Base-by-base conservation (phyloP, 2,329 filamentous ascomycete species). In the Hymenoscyphus albidus region DNA sequence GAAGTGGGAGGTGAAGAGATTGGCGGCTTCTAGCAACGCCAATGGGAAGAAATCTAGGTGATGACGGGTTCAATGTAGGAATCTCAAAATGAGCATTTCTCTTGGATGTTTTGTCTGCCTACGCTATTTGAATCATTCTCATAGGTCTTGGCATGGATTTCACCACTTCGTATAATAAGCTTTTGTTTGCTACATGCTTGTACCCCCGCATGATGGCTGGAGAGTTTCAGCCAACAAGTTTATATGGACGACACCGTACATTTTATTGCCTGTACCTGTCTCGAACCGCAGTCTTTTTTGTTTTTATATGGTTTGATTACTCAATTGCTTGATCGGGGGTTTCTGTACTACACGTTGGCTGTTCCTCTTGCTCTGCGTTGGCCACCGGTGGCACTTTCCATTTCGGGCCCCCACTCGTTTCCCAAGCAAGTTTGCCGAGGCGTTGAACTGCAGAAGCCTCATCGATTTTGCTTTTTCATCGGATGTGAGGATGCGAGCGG, bases 1-100 rank as follows among this genome's bases (percentile, higher is more conserved):
- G 78, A 89, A 91, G 75, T 98, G 93, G 92, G 88, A 94, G 70
- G 72, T 72, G 48, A 77, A 76, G 32, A 74, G 71, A 16, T 66
- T 70, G 62, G 72, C 74, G 64, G 72, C 74, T 64, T 72, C 71
- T 38, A 79, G 75, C 68, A 78, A 61, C 14, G 42, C 61, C 3
- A 70, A 69, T 42, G 69, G 65, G 4, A 73, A 73, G 65, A 74
- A 75, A 64, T 67, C 10, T 14, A 68, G 48, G 48, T 54, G 48
- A 54, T 54, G 18, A 27, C 13, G 48, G 10, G 22, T 5, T 27
- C 48, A 12, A 27, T 22, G 18, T 27, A 54, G 18, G 22, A 12
- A 54, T 14, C 48, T 54, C 48, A 1, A 27, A 54, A 22, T 27
- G n/a, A 22, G 44, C 9, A 16, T n/a, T 44, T 51, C 10, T 51